phyloP scores from a whole-genome alignment of 177 flowering plant genomes.

The Vitis hybrid region DNA sequence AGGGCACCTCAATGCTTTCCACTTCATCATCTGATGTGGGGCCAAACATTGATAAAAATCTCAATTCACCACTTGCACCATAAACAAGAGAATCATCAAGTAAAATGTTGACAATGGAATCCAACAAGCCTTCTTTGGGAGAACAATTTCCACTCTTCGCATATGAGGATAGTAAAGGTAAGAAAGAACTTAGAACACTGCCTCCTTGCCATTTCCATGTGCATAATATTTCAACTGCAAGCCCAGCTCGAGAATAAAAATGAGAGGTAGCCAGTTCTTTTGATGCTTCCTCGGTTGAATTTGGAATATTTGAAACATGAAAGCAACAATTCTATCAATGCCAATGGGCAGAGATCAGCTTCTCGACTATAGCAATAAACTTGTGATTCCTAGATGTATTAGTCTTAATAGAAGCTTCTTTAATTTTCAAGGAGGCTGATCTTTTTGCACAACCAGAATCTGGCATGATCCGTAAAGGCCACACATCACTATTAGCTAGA shows the following conservation, averaged over 20 bases:
- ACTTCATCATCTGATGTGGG: slow-evolving; percentile 45
- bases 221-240: slow-evolving; percentile 88
- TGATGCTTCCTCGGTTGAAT: slow-evolving; percentile 25
- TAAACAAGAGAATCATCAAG: slow-evolving; percentile 77
- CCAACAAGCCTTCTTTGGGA: slow-evolving; percentile 35
- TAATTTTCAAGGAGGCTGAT: too few species aligned
- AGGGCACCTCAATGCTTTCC: slow-evolving; percentile 65
- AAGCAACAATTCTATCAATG: slow-evolving; percentile 53
- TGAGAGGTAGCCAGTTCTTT: slow-evolving; percentile 10
- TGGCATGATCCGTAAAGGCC: slow-evolving; percentile 59
- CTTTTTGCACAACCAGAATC: too few species aligned
- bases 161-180: slow-evolving; percentile 56
- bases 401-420: too few species aligned
- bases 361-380: slow-evolving; percentile 61
- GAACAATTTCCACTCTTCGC: slow-evolving; percentile 29
- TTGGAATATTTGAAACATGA: slow-evolving; percentile 12
- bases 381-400: slow-evolving; percentile 17
- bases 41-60: slow-evolving; percentile 36
- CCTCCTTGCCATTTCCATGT: slow-evolving; percentile 94
- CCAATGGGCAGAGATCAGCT: slow-evolving; percentile 65
- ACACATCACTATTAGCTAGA: slow-evolving; percentile 37
- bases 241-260: slow-evolving; percentile 62
- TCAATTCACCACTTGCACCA: slow-evolving; percentile 36
- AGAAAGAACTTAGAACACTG: slow-evolving; percentile 58
- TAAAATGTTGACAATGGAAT: slow-evolving; percentile 60